Evolutionary conservation across 805 yeast genomes (phyloP), one percentile per base, ranked within the genome.

Genomic region (Barnettozyma wickerhamii): DNA sequence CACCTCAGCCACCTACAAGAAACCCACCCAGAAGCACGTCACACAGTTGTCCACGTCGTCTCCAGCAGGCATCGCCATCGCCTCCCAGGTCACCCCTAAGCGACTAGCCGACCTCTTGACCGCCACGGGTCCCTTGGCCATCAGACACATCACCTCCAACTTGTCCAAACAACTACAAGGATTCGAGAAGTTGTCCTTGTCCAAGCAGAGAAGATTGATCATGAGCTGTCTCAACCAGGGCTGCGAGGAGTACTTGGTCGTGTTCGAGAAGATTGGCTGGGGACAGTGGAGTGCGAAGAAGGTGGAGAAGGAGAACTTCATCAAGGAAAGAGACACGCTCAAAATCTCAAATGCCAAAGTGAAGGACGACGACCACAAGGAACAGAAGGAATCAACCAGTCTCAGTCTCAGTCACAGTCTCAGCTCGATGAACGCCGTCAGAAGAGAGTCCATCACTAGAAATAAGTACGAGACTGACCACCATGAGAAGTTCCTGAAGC

Each of bases 211-310:
- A 56, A 71, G 97, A 45, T 72, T 90, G 42, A 90, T 90, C 23
- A 90, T 90, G 82, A 79, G 89, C 12, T 93, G 90, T 30, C 74
- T 90, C 64, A 96, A 88, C 52, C 74, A 77, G 48, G 84, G 85
- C 9, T 81, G 77, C 41, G 72, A 74, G 43, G 59, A 59, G 6
- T 56, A 66, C 34, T 59, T 65, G 6, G 81, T 84, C 32, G 76
- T 83, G 13, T 90, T 90, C 64, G 95, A 88, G 56, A 90, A 90
- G 64, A 88, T 90, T 24, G 96, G 97, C 18, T 90, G 98, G 98
- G 98, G 98, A 45, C 95, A 90, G 60, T 90, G 98, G 98, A 84
- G 84, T 19, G 95, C 90, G 3, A 73, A 79, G 52, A 65, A 68
- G 36, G 77, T 65, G 15, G 59, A 62, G n/a, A 43, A 62, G 9